These are phyloP conservation scores for Zymoseptoria brevis DNA, from an alignment of 2,329 filamentous ascomycete species.

Conservation along the genomic window DNA sequence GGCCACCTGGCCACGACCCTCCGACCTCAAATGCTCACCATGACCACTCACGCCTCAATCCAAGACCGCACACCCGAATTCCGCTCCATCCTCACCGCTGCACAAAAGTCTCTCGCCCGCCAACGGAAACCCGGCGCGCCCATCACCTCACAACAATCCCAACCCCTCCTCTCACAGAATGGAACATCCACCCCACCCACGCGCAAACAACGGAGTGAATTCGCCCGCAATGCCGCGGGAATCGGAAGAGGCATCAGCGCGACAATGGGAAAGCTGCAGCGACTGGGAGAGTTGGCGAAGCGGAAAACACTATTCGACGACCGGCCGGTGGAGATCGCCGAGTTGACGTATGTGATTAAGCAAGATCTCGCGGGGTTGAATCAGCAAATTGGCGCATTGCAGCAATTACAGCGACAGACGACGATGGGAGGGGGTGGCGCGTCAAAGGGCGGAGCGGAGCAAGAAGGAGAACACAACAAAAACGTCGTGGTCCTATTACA, in stretches of 20 bases:
- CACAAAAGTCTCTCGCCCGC: slow-evolving; percentile 58
- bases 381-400: slow-evolving; percentile 77
- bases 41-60: slow-evolving; percentile 58
- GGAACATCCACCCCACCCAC: slow-evolving; percentile 35
- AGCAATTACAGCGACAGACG: slow-evolving; percentile 67
- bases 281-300: slow-evolving; percentile 87
- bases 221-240: slow-evolving; percentile 81
- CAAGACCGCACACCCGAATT: slow-evolving; percentile 97
- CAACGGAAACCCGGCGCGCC: slow-evolving; percentile 64
- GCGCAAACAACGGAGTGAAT: slow-evolving; percentile 63
- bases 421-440: slow-evolving; percentile 29
- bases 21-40: slow-evolving; percentile 28
- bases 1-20: slow-evolving; percentile 12
- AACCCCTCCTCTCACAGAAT: slow-evolving; percentile 30
- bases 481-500: slow-evolving; percentile 90
- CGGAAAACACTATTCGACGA: slow-evolving; percentile 97
- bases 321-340: slow-evolving; percentile 90
- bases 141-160: slow-evolving; percentile 51
- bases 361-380: slow-evolving; percentile 84
- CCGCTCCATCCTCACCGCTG: slow-evolving; percentile 78
- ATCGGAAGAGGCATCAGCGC: slow-evolving; percentile 85
- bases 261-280: slow-evolving; percentile 92
- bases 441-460: slow-evolving; percentile 41
- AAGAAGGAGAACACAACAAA: slow-evolving; percentile 95
- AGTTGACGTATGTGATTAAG: slow-evolving; percentile 95